Evolutionary conservation across 495 filamentous ascomycete species (phyloP).

Genomic region (Penicillium angulare): DNA sequence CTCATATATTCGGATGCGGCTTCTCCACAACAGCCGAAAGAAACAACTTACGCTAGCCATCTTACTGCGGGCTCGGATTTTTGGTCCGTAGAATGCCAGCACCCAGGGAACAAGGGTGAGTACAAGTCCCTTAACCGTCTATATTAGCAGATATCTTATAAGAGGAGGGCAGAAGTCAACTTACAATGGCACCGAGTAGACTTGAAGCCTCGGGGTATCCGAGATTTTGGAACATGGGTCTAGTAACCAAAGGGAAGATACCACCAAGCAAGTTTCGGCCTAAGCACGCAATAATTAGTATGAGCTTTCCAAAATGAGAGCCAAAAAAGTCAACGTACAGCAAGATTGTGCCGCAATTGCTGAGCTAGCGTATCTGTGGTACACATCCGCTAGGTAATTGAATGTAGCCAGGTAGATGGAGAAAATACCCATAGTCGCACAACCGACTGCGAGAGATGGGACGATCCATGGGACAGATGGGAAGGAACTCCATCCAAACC

Average conservation of each 20-base stretch:
- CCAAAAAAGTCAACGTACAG: conserved; percentile 37
- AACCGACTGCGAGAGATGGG: conserved; percentile 66
- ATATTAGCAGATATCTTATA: conserved; percentile 7
- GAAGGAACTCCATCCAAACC: conserved; percentile 75
- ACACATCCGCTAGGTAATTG: conserved; percentile 93
- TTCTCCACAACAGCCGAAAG: too few relatives aligned
- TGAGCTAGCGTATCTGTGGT: conserved; percentile 79
- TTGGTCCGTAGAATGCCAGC: conserved; percentile 74
- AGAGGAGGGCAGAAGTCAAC: conserved; percentile 1
- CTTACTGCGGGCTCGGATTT: conserved; percentile 73
- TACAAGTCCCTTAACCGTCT: conserved; percentile 42
- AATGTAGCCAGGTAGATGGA: conserved; percentile 87
- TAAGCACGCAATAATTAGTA: conserved; percentile 14
- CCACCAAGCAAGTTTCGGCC: conserved; percentile 82
- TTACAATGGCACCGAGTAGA: conserved; percentile 70
- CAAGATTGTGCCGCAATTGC: conserved; percentile 87
- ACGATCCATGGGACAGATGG: conserved; percentile 72
- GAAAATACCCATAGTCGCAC: conserved; percentile 85
- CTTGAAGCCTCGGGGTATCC: conserved; percentile 71
- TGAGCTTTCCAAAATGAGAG: not conserved
- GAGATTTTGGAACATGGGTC: conserved; percentile 67
- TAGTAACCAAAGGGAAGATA: conserved; percentile 75
- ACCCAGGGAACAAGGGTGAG: conserved; percentile 85
- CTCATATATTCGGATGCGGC: not conserved
- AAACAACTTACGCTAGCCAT: conserved; percentile 61